Evolutionary conservation across 352 stramenopile genomes (phyloP), one percentile per base, ranked within the genome.

Genomic region (Aphanomyces stellatus): DNA sequence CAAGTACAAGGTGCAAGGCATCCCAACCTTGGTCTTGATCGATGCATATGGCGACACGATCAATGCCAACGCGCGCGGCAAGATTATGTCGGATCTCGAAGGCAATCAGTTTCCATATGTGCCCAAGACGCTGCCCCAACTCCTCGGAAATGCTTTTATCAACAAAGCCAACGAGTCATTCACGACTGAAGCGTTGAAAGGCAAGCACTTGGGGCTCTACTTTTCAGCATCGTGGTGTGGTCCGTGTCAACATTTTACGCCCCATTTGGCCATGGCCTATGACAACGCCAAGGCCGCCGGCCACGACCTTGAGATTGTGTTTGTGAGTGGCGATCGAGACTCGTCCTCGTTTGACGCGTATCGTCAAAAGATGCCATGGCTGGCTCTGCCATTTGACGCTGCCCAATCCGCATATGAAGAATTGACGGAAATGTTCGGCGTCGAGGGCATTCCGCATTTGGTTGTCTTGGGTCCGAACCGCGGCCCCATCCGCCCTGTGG

Each of bases 1-100:
- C 49, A 82, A 85, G 71, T 96, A 96, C 71, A 79, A 82, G 55
- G 83, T 97, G 67, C 84, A 74, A n/a, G 87, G 86, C 25, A 96
- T 98, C 78, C 95, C 95, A 43, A 88, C 84, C 70, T 76, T 98
- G 28, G 79, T 97, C 40, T 91, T 98, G 62, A 76, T 98, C 70
- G 83, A 95, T 65, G 62, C 69, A 40, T 79, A 94, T 61, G 80
- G 80, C 59, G 77, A 92, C 35, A 25, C 93, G 17, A 85, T 94
- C 71, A 88, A 81, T 33, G 78, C 87, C 53, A 76, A 95, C 43
- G 87, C 81, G 15, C 78, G 87, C 35, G 88, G 88, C 56, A 83
- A 91, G 62, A 73, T 90, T 24, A 74, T 88, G 49, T 74, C 78
- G 10, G 55, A 64, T 35, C 55, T 35, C 5, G 22, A 40, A 53